These are phyloP conservation scores for Cicer chorassanicum DNA, from an alignment of 306 rosid genomes.

Conservation along the genomic window DNA sequence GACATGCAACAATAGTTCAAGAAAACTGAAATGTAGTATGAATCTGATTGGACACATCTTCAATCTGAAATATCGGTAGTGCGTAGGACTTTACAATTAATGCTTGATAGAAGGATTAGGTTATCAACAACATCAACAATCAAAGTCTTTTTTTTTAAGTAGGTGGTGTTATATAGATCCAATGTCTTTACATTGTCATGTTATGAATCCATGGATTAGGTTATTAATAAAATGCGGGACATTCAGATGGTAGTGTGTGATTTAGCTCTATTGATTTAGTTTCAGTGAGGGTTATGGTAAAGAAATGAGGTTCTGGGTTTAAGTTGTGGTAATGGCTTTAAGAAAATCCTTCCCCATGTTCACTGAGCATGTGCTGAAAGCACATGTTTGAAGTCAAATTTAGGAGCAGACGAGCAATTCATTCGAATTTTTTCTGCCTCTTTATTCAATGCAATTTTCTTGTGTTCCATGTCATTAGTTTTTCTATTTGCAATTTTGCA, in stretches of 20 bases:
- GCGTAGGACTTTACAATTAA: background rate
- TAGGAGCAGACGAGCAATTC: background rate
- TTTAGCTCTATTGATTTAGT: background rate
- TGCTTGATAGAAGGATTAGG: background rate
- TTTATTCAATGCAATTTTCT: background rate
- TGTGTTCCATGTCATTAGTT: constrained; percentile 8
- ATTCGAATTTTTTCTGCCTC: background rate
- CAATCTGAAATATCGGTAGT: no score
- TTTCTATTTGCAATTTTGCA: constrained; percentile 21
- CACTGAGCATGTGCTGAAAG: constrained; percentile 13
- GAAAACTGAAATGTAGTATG: no score
- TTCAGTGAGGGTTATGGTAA: background rate
- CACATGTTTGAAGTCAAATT: constrained; percentile 5
- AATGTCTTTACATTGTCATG: background rate
- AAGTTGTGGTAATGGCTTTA: background rate
- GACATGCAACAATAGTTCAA: no score
- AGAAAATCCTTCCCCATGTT: background rate
- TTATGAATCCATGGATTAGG: background rate
- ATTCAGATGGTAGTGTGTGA: background rate
- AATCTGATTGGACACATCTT: no score
- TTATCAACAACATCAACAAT: background rate
- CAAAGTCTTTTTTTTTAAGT: background rate
- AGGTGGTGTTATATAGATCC: background rate
- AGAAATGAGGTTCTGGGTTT: background rate
- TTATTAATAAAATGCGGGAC: background rate